Conservation (phyloP, 257 asterid species). For the Cinchona pubescens region DNA sequence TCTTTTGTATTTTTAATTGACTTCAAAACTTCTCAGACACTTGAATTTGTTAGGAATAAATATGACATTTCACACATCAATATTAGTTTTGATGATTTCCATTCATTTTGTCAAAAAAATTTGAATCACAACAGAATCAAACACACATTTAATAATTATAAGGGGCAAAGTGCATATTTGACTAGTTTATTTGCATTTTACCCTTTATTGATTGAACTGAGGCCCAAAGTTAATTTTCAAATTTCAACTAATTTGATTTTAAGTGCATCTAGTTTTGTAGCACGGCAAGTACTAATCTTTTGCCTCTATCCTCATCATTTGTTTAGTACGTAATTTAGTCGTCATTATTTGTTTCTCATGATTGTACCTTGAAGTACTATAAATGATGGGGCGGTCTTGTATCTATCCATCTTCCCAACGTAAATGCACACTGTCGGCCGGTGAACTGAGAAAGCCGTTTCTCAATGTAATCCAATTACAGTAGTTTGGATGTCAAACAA, state of each 20-base stretch:
- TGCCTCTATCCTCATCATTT: neutral
- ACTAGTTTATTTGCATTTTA: too few relatives aligned
- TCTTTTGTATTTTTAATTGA: too few relatives aligned
- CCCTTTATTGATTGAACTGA: too few relatives aligned
- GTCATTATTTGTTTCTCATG: neutral
- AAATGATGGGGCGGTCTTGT: neutral
- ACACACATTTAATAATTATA: too few relatives aligned
- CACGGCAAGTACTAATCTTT: neutral
- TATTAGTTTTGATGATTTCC: too few relatives aligned
- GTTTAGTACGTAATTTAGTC: neutral
- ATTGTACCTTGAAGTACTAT: conserved; percentile 2
- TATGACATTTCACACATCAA: too few relatives aligned
- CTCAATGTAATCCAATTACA: neutral
- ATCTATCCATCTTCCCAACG: neutral
- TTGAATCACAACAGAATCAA: too few relatives aligned
- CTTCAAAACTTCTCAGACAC: too few relatives aligned
- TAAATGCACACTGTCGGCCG: conserved; percentile 25
- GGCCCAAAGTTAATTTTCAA: too few relatives aligned
- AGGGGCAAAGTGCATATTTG: too few relatives aligned
- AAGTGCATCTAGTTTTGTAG: neutral
- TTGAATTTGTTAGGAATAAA: too few relatives aligned
- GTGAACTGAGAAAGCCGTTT: conserved; percentile 16
- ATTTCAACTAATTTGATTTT: neutral
- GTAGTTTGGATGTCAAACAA: neutral
- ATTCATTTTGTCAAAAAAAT: too few relatives aligned